Conservation (phyloP, 148 eudicot genomes). For the Hydrangea macrophylla region DNA sequence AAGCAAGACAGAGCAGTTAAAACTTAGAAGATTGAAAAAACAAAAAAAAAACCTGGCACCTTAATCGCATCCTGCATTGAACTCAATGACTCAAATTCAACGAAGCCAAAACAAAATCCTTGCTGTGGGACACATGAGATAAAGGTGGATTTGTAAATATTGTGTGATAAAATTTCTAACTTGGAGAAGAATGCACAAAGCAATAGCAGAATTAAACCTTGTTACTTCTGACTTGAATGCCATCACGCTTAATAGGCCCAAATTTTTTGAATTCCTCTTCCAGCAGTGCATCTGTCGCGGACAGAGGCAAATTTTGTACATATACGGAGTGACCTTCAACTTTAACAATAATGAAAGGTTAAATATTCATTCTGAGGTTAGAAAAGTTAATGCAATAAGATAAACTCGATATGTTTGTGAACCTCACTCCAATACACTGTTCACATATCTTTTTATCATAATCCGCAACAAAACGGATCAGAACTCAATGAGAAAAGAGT, state of each 20-base stretch:
- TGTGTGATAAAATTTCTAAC: not conserved
- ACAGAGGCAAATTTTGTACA: slow-evolving; percentile 60
- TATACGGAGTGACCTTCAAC: slow-evolving; percentile 64
- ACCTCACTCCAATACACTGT: not conserved
- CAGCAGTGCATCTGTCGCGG: slow-evolving; percentile 47
- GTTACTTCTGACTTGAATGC: slow-evolving; percentile 75
- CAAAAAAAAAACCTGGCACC: slow-evolving; percentile 33
- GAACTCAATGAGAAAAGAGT: not conserved
- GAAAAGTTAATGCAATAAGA: not conserved
- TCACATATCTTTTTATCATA: slow-evolving; percentile 2
- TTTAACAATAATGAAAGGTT: slow-evolving; percentile 7
- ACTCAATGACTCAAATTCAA: slow-evolving; percentile 54
- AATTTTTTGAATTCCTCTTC: slow-evolving; percentile 59
- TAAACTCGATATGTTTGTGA: not conserved
- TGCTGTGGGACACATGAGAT: slow-evolving; percentile 37
- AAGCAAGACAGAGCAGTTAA: not conserved
- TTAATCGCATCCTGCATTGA: slow-evolving; percentile 64
- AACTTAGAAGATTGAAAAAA: not conserved
- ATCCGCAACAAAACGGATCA: slow-evolving; percentile 7
- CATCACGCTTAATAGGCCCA: slow-evolving; percentile 69
- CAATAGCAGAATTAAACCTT: slow-evolving; percentile 40
- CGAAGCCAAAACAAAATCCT: slow-evolving; percentile 79
- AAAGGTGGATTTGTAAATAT: slow-evolving; percentile 4
- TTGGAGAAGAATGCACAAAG: not conserved
- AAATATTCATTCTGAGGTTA: not conserved